Evolutionary conservation across 768 basidiomycete species (phyloP), one percentile per base, ranked within the genome.

Genomic region (Podaxis mareebaensis): DNA sequence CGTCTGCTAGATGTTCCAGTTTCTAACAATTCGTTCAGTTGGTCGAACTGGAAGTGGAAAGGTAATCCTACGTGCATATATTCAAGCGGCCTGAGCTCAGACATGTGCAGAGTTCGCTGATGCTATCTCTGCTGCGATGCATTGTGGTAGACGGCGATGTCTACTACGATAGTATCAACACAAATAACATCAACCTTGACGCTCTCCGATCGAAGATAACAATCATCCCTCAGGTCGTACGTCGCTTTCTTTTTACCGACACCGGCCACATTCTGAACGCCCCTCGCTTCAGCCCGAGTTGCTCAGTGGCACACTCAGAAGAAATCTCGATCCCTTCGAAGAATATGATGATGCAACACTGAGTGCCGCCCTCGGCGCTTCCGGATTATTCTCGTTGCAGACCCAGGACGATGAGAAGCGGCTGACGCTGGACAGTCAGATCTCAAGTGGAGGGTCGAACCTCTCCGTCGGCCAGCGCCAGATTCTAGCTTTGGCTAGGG

Each of bases 391-490:
- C 60, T 76, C 60, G 36, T 39, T 58, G 13, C 68, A 77, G 66
- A 66, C 61, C 53, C 72, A 76, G 70, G 75, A 82, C 75, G 57
- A 81, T 76, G 69, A 85, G 82, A 56, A 83, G 76, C 40, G 77
- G 76, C 70, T 83, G 53, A 78, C 75, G n/a, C 71, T 85, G 28
- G 81, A 84, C 44, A 81, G 73, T 33, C 56, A 68, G 22, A 75
- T 84, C 30, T 69, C 77, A 28, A 74, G 74, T 1, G 88, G 89
- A 4, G 89, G 89, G 11, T 71, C 79, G n/a, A 91, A 91, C 71
- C 83, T 91, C 66, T 89, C 87, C 3, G 85, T 88, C 51, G 90
- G 91, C 24, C 89, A 92, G 69, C 73, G 90, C 8, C 90, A 93
- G 67, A 79, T 88, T 53, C 79, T 88, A 53, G 85, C 87, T 10